phyloP scores from a whole-genome alignment of 2,329 filamentous ascomycete species.

The Phoma sp. region DNA sequence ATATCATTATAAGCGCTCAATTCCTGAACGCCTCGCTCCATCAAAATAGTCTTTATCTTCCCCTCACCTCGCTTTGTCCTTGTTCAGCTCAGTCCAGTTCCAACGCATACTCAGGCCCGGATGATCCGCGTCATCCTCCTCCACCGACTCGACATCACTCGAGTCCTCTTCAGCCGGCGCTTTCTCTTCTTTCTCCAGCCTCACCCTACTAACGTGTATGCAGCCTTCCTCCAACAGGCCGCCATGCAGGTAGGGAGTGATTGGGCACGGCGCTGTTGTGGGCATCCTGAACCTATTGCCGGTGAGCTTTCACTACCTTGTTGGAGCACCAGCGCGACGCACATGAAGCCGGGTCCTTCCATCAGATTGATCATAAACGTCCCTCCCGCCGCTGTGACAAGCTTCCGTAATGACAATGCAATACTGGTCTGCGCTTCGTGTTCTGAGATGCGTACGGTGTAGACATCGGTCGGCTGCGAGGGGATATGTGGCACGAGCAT shows the following conservation, averaged over 20 bases:
- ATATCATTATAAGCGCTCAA: background rate
- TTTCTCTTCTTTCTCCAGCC: background rate
- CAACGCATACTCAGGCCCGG: constrained; percentile 23
- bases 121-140: constrained; percentile 18
- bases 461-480: constrained; percentile 18
- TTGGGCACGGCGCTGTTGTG: constrained; percentile 9
- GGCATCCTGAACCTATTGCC: constrained; percentile 21
- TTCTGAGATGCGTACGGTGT: constrained; percentile 20
- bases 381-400: constrained; percentile 16
- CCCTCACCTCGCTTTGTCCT: background rate
- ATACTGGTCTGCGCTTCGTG: constrained; percentile 13
- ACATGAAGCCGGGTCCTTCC: constrained; percentile 24
- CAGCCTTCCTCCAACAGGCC: constrained; percentile 27
- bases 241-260: constrained; percentile 21
- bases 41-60: background rate
- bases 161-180: background rate
- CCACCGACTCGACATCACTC: constrained; percentile 19
- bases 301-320: background rate
- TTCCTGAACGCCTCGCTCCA: constrained; percentile 7
- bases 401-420: constrained; percentile 7
- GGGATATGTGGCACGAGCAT: constrained; percentile 16
- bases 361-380: constrained; percentile 19
- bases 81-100: constrained; percentile 22
- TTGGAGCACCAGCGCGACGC: background rate
- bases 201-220: constrained; percentile 18